Base-by-base conservation (phyloP, 306 rosid species). In the Gastrolobium bilobum region DNA sequence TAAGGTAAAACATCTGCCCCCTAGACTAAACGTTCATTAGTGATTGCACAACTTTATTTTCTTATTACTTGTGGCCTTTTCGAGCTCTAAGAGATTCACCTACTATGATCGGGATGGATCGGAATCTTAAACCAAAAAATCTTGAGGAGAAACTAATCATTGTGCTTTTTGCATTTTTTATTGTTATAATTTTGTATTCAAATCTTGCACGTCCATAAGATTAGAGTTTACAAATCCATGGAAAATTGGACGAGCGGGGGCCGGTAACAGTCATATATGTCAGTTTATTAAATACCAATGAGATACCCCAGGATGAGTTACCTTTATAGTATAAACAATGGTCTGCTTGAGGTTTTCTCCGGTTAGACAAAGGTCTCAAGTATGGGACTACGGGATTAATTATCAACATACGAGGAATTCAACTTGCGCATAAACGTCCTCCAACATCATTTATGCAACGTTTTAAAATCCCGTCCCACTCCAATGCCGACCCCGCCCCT, bases 371-470 rank as follows among this genome's bases (percentile, higher is more conserved):
- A 33, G 59, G 72, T 68, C 52, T 68, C 58, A n/a, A 39, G 3
- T 35, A 35, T 9, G 51, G 13, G 10, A 70, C 60, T 10, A 0
- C 6, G 53, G 42, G 38, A 20, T 40, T 20, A 68, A 30, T 54
- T 71, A 73, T 81, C 58, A 47, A 35, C 71, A 64, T 11, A 64
- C n/a, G 42, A 77, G 77, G 6, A 72, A 68, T 38, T 47, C 48
- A 69, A 69, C 67, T 65, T 40, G 13, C 47, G 34, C 66, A 56
- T 61, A 71, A 79, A 53, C 39, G 4, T 29, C 83, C 58, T 31
- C n/a, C n/a, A 10, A 58, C 29, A 69, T 58, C 58, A 63, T n/a
- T n/a, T n/a, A n/a, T n/a, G n/a, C n/a, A n/a, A n/a, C n/a, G n/a
- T n/a, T n/a, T n/a, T n/a, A n/a, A n/a, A n/a, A n/a, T n/a, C n/a